phyloP scores from a whole-genome alignment of 305 asterid genomes.

The Andrographis paniculata region DNA sequence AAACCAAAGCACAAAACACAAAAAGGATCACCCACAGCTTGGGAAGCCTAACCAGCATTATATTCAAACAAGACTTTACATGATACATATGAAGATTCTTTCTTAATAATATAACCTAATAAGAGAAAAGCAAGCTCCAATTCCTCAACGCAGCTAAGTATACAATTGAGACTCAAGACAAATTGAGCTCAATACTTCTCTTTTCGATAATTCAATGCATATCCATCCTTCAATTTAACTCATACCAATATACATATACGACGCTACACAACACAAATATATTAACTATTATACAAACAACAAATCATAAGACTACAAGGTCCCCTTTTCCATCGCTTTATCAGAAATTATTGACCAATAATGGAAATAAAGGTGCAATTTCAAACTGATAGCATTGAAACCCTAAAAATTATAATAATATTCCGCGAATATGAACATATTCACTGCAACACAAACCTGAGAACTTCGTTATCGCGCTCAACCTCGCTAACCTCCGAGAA shows the following conservation, averaged over 20 bases:
- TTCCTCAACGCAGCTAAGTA: background rate
- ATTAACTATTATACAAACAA: too few species aligned
- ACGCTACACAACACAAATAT: background rate
- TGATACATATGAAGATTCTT: background rate
- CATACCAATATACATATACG: background rate
- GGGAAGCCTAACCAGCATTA: background rate
- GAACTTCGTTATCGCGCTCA: slow-evolving; percentile 15
- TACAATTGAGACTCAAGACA: background rate
- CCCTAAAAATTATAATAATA: too few species aligned
- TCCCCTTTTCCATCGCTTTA: too few species aligned
- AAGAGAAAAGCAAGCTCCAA: background rate
- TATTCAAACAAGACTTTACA: background rate
- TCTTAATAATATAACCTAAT: background rate
- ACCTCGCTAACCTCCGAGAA: slow-evolving; percentile 14
- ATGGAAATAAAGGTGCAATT: too few species aligned
- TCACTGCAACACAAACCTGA: slow-evolving; percentile 3
- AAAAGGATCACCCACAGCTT: too few species aligned
- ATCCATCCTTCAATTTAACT: background rate
- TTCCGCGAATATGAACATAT: background rate
- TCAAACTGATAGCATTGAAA: too few species aligned
- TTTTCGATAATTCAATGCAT: background rate
- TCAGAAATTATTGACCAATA: too few species aligned
- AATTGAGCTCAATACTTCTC: background rate
- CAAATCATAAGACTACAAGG: too few species aligned
- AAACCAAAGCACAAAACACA: too few species aligned